Evolutionary conservation across 2,329 filamentous ascomycete genomes (phyloP).

Genomic region (Fusarium pilosicola): DNA sequence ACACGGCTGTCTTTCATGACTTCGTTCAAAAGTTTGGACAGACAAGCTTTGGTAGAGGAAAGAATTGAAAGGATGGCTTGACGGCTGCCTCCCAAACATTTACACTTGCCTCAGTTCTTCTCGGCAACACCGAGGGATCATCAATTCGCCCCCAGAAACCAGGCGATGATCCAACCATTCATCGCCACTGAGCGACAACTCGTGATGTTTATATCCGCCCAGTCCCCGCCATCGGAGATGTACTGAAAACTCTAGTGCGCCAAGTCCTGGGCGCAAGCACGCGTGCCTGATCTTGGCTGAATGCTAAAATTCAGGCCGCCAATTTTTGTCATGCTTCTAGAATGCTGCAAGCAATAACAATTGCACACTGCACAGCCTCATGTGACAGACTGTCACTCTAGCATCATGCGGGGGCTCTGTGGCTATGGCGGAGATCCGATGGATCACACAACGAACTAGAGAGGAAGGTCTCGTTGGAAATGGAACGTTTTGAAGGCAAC

Average conservation of each 20-base stretch:
- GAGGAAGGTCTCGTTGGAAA: background rate
- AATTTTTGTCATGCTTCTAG: background rate
- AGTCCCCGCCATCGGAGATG: background rate
- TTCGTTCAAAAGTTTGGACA: constrained; percentile 9
- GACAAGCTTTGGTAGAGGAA: no score
- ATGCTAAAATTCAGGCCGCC: background rate
- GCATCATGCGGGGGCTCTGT: background rate
- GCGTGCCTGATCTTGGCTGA: constrained; percentile 1
- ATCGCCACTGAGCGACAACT: background rate
- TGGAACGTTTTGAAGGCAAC: background rate
- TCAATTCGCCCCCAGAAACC: background rate
- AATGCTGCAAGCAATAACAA: background rate
- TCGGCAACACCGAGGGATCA: background rate
- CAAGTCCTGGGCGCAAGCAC: background rate
- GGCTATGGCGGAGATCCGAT: constrained; percentile 6
- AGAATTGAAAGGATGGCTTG: background rate
- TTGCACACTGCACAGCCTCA: constrained; percentile 1
- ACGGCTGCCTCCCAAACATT: background rate
- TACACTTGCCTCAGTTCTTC: background rate
- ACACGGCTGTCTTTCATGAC: constrained; percentile 12
- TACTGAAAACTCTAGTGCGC: background rate
- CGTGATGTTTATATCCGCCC: constrained; percentile 1
- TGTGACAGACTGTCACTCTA: background rate
- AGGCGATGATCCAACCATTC: background rate
- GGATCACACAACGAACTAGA: background rate